A percentile compares a stretch with the other conserved stretches of the same genome.
These are phyloP conservation scores for Trebouxia sp. DNA, from an alignment of 139 green algal genomes.

Conservation along the genomic window DNA sequence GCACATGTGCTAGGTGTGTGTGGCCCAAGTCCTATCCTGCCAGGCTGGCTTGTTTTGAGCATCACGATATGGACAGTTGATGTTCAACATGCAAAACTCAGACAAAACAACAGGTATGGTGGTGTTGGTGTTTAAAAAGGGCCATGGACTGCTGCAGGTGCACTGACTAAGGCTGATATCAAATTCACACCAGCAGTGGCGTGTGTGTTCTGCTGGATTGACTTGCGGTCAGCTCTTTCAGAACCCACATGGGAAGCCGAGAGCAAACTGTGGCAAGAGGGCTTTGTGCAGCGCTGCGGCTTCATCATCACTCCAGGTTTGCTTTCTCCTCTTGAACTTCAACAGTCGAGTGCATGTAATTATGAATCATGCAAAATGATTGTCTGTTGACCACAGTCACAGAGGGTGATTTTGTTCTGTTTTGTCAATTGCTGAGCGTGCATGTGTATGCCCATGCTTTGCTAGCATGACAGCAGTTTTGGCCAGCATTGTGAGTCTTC, in stretches of 20 bases:
- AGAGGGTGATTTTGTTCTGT: too few relatives aligned
- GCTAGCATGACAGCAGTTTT: too few relatives aligned
- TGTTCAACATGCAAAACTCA: not conserved
- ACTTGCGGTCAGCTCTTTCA: conserved; percentile 51
- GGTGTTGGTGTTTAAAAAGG: too few relatives aligned
- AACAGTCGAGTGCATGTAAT: too few relatives aligned
- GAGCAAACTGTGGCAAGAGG: conserved; percentile 54
- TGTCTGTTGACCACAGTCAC: not conserved
- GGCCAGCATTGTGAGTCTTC: not conserved
- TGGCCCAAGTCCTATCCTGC: too few relatives aligned
- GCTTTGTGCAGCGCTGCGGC: conserved; percentile 44
- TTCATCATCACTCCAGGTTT: conserved; percentile 61
- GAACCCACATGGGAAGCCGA: conserved; percentile 66
- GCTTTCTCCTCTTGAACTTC: not conserved
- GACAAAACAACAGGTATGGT: too few relatives aligned
- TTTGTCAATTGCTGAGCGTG: too few relatives aligned
- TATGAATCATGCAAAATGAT: not conserved
- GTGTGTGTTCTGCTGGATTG: conserved; percentile 80
- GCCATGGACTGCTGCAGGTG: too few relatives aligned
- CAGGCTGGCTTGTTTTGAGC: too few relatives aligned
- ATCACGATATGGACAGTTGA: too few relatives aligned
- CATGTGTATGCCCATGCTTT: too few relatives aligned
- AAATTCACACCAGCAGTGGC: conserved; percentile 48
- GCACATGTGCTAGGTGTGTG: too few relatives aligned
- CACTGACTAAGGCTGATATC: conserved; percentile 54